Evolutionary conservation across 768 basidiomycete genomes (phyloP), one percentile per base, ranked within the genome.

Genomic region (Boletus pseudopeckii): DNA sequence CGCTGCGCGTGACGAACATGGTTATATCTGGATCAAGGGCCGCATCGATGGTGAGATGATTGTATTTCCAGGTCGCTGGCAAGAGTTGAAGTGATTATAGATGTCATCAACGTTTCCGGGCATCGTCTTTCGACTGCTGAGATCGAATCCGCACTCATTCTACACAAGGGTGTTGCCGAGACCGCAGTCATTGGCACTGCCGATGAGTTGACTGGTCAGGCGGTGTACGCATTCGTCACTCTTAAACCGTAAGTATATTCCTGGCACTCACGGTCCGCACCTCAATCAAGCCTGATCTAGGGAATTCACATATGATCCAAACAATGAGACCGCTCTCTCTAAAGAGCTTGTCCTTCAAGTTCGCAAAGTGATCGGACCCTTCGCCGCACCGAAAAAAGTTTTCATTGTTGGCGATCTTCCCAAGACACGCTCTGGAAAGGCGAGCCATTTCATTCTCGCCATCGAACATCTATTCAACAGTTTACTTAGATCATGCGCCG

Each of bases 11-110:
- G 97, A 98, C 66, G 84, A 88, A 60, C 85, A 98, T 62, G 97
- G 96, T 2, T 98, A 99, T 75, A 90, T 96, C 68, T 98, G 97
- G 96, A 98, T 99, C 73, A 93, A 93, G 72, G 97, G 96, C 48
- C 85, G 97, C 60, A 83, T 98, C 46, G 97, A 99, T 71, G 94
- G 89, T 82, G 79, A 59, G 73, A 79, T 60, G 5, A 28, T 54
- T 18, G 45, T 40, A 22, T 48, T 54, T 13, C 7, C 11, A 8
- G 13, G 42, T 32, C 2, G 14, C 14, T 38, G 36, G 38, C 52
- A 17, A 24, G 46, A 41, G n/a, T 32, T 51, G 15, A 56, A 7
- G 22, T 26, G 32, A 11, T 38, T 53, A 13, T 62, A 90, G 90
- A 96, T 74, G 94, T 97, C 54, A 97, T 97, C 81, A 98, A 98